Conservation (phyloP, 2,329 filamentous ascomycete genomes). For the Pseudogymnoascus sp. region DNA sequence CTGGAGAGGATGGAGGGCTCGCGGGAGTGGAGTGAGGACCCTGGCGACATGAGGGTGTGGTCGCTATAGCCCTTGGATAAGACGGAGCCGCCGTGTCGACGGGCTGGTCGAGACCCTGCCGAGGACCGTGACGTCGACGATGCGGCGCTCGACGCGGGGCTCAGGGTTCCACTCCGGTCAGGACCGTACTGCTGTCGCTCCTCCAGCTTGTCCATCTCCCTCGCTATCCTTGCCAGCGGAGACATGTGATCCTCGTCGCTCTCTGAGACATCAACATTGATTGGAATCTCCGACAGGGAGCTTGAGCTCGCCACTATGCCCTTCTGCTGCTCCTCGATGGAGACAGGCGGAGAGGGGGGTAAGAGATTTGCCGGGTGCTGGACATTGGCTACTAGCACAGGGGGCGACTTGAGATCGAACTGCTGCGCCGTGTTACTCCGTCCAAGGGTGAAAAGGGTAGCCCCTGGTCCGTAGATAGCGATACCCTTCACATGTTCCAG, state of each 20-base stretch:
- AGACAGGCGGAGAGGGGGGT: conserved; percentile 76
- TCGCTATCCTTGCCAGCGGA: conserved; percentile 67
- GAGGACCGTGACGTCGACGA: conserved; percentile 47
- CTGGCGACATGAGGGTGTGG: conserved; percentile 62
- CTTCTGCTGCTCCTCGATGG: conserved; percentile 63
- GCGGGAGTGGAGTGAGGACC: conserved; percentile 45
- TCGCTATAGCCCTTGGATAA: conserved; percentile 52
- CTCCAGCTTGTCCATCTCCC: conserved; percentile 50
- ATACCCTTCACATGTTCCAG: conserved; percentile 74
- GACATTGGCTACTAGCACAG: conserved; percentile 75
- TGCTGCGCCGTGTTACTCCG: conserved; percentile 87
- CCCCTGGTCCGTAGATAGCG: conserved; percentile 81
- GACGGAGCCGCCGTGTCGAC: conserved; percentile 44
- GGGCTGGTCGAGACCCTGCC: conserved; percentile 45
- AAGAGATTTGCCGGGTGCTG: conserved; percentile 76
- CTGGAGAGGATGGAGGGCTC: conserved; percentile 28
- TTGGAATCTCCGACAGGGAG: conserved; percentile 43
- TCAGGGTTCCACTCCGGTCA: conserved; percentile 26
- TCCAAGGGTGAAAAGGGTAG: conserved; percentile 86
- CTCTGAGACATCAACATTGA: conserved; percentile 58
- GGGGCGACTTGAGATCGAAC: conserved; percentile 81
- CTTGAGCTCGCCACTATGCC: conserved; percentile 19
- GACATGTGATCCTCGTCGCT: conserved; percentile 74
- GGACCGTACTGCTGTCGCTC: conserved; percentile 18
- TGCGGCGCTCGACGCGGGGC: conserved; percentile 28